Conservation (phyloP, 371 early-diverging fungal genomes). For the Zychaea mexicana region DNA sequence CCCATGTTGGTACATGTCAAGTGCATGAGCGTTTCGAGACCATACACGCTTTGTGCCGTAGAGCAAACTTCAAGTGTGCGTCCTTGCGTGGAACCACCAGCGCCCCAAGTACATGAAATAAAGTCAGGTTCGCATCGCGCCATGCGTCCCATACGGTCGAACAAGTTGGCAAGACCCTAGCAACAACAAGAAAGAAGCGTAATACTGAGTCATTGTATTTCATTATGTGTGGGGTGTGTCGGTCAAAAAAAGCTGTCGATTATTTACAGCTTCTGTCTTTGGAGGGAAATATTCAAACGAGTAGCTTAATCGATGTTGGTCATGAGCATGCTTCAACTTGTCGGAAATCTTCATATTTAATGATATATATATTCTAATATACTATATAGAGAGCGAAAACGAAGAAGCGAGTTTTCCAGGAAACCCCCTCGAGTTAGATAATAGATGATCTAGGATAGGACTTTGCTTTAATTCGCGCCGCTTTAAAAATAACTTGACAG, state of each 20-base stretch:
- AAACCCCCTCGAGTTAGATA: background rate
- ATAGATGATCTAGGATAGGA: background rate
- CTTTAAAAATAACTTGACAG: constrained; percentile 1
- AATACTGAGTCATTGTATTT: no score
- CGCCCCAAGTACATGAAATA: constrained; percentile 96
- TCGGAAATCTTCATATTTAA: constrained; percentile 66
- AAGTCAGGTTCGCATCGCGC: constrained; percentile 83
- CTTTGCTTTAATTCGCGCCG: background rate
- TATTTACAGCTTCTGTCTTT: constrained; percentile 85
- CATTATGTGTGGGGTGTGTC: no score
- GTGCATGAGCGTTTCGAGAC: constrained; percentile 93
- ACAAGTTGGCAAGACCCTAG: constrained; percentile 87
- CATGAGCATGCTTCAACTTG: constrained; percentile 42
- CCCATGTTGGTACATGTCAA: constrained; percentile 98
- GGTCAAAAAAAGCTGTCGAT: background rate
- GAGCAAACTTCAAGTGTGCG: constrained; percentile 83
- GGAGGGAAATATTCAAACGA: constrained; percentile 98
- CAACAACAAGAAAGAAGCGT: background rate
- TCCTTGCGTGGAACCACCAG: constrained; percentile 91
- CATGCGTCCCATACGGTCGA: constrained; percentile 93
- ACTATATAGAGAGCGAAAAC: no score
- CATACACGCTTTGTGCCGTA: constrained; percentile 83
- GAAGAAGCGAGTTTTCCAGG: no score
- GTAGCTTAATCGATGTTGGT: constrained; percentile 52
- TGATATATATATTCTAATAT: background rate